Base-by-base conservation (phyloP, 352 stramenopile genomes). In the Globisporangium okanoganense region DNA sequence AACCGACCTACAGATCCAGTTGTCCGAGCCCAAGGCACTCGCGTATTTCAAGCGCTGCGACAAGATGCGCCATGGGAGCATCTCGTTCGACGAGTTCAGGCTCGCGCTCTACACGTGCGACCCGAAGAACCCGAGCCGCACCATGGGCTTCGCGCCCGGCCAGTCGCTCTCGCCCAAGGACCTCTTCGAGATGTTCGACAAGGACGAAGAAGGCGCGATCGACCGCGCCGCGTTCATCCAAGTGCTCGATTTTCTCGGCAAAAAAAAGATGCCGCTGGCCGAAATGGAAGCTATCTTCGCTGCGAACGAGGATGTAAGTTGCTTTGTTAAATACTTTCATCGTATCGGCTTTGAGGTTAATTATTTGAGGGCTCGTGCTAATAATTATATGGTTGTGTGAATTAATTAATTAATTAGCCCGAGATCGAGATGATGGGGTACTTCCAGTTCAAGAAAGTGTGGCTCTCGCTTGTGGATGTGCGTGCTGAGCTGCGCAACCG, bases 11-110 rank as follows among this genome's bases (percentile, higher is more conserved):
- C 35, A 70, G 8, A 69, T 94, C 44, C 65, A 78, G 2, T 50
- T 94, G 22, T 80, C 80, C 20, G 79, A 89, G 51, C 77, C 82
- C 29, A 94, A 94, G 62, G 71, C 78, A 36, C 69, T 79, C 2
- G 79, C 81, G 38, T 94, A 94, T 66, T 94, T 92, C 57, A 88
- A 86, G 53, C 75, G 79, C 20, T 94, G 85, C 52, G 85, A 94
- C 62, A 74, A 78, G 38, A 74, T 78, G 57, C 72, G 70, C 14
- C 76, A 71, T 33, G 82, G 81, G 9, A 67, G 65, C 60, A 92
- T 92, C 64, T 88, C 81, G 20, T 94, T 92, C 58, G 82, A 92
- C 7, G 85, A 94, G 61, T 92, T 92, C 52, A 73, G 82, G 12
- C 51, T 94, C 41, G 82, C 85, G 45, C 61, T 94, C 24, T 94